A percentile compares a stretch with the other conserved stretches of the same genome.
phyloP scores from a whole-genome alignment of 306 rosid genomes.

The Prunus mongolica region DNA sequence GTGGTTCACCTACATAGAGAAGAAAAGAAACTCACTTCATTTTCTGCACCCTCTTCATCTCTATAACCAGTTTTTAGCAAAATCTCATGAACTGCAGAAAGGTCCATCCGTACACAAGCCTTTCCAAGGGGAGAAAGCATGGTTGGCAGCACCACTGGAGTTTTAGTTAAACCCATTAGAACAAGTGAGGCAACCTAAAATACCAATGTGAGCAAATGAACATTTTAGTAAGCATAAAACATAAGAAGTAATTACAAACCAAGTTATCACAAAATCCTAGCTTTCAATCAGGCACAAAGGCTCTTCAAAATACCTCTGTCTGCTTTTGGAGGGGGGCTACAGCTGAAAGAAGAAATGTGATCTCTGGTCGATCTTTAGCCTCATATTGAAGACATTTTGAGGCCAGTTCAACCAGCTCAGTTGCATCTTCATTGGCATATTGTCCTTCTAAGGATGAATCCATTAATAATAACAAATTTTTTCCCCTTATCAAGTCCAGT shows the following conservation, averaged over 20 bases:
- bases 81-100: constrained; percentile 78
- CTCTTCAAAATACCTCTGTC: constrained; percentile 52
- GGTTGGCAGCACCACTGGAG: constrained; percentile 53
- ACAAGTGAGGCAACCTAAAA: constrained; percentile 63
- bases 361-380: constrained; percentile 87
- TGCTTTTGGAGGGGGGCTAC: constrained; percentile 76
- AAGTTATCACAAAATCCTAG: neutral
- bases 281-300: neutral
- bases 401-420: constrained; percentile 79
- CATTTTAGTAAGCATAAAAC: neutral
- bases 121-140: constrained; percentile 81
- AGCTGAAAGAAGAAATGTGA: constrained; percentile 62
- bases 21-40: constrained; percentile 44
- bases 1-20: neutral
- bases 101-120: constrained; percentile 80
- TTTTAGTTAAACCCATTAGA: constrained; percentile 71
- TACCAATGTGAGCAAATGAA: neutral
- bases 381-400: constrained; percentile 89
- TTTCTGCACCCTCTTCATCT: constrained; percentile 95
- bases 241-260: neutral
- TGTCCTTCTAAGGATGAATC: constrained; percentile 95
- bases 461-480: constrained; percentile 68
- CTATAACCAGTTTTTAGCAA: constrained; percentile 79
- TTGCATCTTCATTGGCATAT: constrained; percentile 75
- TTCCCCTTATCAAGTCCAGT: constrained; percentile 76